Conservation (phyloP, 129 eudicot species). For the Flaveria linearis region DNA sequence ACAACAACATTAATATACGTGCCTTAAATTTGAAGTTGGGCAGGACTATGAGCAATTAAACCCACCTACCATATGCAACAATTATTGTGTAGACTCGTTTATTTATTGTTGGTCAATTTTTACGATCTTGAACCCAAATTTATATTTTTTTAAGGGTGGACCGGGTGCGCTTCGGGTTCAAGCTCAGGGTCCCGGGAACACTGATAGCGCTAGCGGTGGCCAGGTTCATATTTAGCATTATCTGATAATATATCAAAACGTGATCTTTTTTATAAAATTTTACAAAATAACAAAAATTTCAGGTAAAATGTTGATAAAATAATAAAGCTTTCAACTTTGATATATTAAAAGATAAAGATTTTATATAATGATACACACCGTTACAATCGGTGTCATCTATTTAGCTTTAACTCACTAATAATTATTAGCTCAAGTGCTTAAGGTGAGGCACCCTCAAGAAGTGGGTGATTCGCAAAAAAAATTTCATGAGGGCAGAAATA, state of each 20-base stretch:
- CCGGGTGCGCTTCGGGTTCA: too few species aligned
- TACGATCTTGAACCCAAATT: not conserved
- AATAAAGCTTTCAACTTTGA: not conserved
- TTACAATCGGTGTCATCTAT: not conserved
- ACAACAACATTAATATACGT: conserved; percentile 27
- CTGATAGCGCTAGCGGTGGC: too few species aligned
- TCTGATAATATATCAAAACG: too few species aligned
- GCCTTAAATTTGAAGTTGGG: conserved; percentile 27
- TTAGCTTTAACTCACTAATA: too few species aligned
- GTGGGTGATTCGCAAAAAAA: too few species aligned
- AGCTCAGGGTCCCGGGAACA: too few species aligned
- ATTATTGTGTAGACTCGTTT: conserved; percentile 28
- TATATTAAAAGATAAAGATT: not conserved
- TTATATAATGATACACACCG: not conserved
- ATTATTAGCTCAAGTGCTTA: too few species aligned
- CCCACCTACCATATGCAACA: conserved; percentile 35
- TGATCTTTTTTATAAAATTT: not conserved
- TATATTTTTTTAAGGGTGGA: conserved; percentile 2
- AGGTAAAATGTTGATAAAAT: too few species aligned
- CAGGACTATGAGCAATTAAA: conserved; percentile 34
- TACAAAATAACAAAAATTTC: too few species aligned
- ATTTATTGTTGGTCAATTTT: not conserved
- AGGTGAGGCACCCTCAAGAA: too few species aligned
- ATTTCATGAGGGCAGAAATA: too few species aligned
- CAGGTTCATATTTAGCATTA: not conserved